Base-by-base conservation (phyloP, 2,329 filamentous ascomycete genomes). In the Verticillium isaacii region DNA sequence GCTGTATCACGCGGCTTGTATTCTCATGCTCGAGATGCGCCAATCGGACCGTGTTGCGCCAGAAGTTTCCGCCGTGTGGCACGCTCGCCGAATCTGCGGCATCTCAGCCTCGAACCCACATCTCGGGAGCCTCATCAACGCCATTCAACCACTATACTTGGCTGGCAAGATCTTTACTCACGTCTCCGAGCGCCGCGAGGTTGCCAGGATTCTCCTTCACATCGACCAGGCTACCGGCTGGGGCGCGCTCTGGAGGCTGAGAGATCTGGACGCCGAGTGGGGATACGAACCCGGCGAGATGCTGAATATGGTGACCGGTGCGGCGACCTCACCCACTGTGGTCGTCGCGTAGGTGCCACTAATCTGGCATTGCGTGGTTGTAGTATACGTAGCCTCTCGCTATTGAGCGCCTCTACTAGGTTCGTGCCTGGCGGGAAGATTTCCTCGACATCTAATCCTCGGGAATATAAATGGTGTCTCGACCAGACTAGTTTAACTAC, bases 71-170 rank as follows among this genome's bases (percentile, higher is more conserved):
- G 61, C 74, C 1, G 64, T 82, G n/a, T 82, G 80, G 80, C 80
- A 83, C 66, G 80, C 79, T 0, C 74, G 78, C 29, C 74, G 79
- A 15, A 78, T 84, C 25, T 81, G 79, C 39, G 82, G 81, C 0
- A 84, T 84, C 17, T 83, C 82, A 1, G 67, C 78, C 39, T 75
- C 80, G 3, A 85, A 84, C 59, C 75, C 75, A 2, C 80, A 83
- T 55, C 75, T 77, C 7, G 81, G 80, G 1, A 82, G 78, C 58
- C 65, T 82, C 56, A 82, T 81, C 37, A 83, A 84, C 62, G 79
- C 81, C 11, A 81, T 83, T 5, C 81, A 83, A 60, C 81, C 81
- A 0, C 72, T 84, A 0, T 83, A 78, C 70, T 72, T 84, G 19
- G 82, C 82, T 0, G 82, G 81, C 0, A 76, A 75, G 17, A 64